phyloP scores from a whole-genome alignment of 805 yeast genomes.

The Torulaspora microellipsoides region DNA sequence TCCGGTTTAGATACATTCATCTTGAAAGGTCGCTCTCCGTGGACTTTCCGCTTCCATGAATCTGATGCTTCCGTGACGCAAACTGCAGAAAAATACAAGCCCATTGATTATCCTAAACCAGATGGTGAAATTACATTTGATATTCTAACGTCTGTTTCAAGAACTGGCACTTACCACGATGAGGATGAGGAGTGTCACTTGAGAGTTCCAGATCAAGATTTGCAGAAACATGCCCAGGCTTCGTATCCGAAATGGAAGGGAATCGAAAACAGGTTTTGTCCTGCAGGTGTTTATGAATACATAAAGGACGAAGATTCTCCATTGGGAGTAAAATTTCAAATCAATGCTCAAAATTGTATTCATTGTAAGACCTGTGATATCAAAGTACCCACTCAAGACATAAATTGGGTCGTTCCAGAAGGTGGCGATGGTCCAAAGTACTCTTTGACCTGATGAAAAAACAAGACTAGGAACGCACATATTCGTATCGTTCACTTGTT shows the following conservation, averaged over 20 bases:
- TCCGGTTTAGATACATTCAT: slow-evolving; percentile 81
- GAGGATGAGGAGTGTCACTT: slow-evolving; percentile 92
- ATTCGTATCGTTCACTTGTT: not conserved
- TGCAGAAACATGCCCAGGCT: slow-evolving; percentile 58
- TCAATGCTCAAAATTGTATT: slow-evolving; percentile 94
- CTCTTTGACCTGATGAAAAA: slow-evolving; percentile 54
- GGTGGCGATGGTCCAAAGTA: slow-evolving; percentile 99
- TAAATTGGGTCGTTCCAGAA: slow-evolving; percentile 96
- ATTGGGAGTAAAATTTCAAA: slow-evolving; percentile 78
- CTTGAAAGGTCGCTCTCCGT: slow-evolving; percentile 75
- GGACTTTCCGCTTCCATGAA: slow-evolving; percentile 69
- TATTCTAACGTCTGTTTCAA: slow-evolving; percentile 85
- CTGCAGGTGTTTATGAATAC: slow-evolving; percentile 98
- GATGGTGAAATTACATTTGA: slow-evolving; percentile 93
- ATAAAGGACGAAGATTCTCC: slow-evolving; percentile 53
- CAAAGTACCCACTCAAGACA: slow-evolving; percentile 92
- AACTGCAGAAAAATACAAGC: slow-evolving; percentile 58
- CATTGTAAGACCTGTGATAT: slow-evolving; percentile 99
- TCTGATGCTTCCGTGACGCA: slow-evolving; percentile 73
- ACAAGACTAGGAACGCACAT: not conserved
- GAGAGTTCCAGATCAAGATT: slow-evolving; percentile 59
- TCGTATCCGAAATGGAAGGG: slow-evolving; percentile 80
- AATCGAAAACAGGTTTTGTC: slow-evolving; percentile 88
- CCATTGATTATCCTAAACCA: slow-evolving; percentile 91
- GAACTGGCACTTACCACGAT: slow-evolving; percentile 95